phyloP scores from a whole-genome alignment of 208 protist genomes.

The Kentomonas sorsogonicus region DNA sequence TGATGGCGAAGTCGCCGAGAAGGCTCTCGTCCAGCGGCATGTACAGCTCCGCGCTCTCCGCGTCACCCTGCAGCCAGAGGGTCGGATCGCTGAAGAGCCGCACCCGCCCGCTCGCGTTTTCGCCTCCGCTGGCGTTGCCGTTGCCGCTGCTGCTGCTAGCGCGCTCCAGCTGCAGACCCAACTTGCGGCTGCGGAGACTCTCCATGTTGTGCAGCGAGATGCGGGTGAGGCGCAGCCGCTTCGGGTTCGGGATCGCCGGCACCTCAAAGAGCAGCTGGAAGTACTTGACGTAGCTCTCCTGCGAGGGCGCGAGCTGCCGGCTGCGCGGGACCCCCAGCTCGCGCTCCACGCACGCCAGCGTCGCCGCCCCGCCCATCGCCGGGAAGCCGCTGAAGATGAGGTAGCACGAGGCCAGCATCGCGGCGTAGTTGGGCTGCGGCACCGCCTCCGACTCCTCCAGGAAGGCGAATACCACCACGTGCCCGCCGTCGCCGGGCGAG shows the following conservation, averaged over 20 bases:
- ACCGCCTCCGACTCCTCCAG: constrained; percentile 53
- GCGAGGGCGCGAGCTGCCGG: constrained; percentile 47
- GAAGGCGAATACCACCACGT: constrained; percentile 65
- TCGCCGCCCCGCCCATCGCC: constrained; percentile 39
- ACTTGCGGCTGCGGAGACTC: constrained; percentile 23
- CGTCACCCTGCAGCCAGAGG: constrained; percentile 34
- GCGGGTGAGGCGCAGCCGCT: constrained; percentile 34
- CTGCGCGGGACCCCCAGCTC: constrained; percentile 52
- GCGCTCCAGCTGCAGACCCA: constrained; percentile 57
- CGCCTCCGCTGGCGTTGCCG: too few relatives aligned
- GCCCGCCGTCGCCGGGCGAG: constrained; percentile 6
- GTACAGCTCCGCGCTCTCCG: constrained; percentile 31
- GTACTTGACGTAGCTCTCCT: constrained; percentile 78
- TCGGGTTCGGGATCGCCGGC: constrained; percentile 56
- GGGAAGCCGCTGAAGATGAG: constrained; percentile 60
- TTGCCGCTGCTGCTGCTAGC: too few relatives aligned
- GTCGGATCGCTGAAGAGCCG: constrained; percentile 51
- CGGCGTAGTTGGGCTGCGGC: constrained; percentile 58
- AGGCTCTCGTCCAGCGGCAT: constrained; percentile 42
- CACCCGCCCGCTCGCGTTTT: too few relatives aligned
- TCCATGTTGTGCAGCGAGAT: constrained; percentile 66
- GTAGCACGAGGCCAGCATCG: constrained; percentile 73
- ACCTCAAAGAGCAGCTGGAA: constrained; percentile 78
- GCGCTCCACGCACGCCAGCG: constrained; percentile 52
- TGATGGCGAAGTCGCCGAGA: constrained; percentile 70